Conservation (phyloP, 2,329 filamentous ascomycete genomes). For the Cephalotrichum gorgonifer region DNA sequence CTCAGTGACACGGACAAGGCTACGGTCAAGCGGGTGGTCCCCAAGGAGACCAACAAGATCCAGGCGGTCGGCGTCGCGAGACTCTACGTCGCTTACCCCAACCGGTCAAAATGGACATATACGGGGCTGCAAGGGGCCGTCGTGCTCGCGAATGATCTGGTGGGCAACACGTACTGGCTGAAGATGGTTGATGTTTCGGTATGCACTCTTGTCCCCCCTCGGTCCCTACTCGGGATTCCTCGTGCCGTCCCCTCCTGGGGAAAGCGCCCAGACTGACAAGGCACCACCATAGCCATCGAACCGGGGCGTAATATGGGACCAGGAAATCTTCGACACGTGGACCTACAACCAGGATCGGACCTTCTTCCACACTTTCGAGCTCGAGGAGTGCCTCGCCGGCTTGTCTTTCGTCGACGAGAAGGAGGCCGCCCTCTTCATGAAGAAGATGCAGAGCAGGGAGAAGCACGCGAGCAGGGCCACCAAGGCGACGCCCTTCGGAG, state of each 20-base stretch:
- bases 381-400: slow-evolving; percentile 82
- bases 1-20: slow-evolving; percentile 92
- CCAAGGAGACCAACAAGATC: slow-evolving; percentile 94
- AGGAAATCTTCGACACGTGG: slow-evolving; percentile 95
- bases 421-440: slow-evolving; percentile 91
- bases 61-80: slow-evolving; percentile 87
- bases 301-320: slow-evolving; percentile 88
- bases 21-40: slow-evolving; percentile 87
- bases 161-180: slow-evolving; percentile 93
- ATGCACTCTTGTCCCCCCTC: slow-evolving; percentile 24
- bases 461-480: slow-evolving; percentile 92
- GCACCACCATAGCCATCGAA: slow-evolving; percentile 54
- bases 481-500: slow-evolving; percentile 64
- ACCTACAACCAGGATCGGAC: slow-evolving; percentile 92
- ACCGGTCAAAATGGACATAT: slow-evolving; percentile 80
- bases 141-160: slow-evolving; percentile 85
- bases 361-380: slow-evolving; percentile 96
- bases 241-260: background rate
- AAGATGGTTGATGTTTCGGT: slow-evolving; percentile 97
- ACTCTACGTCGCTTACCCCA: slow-evolving; percentile 86
- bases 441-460: slow-evolving; percentile 93
- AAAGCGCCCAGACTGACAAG: slow-evolving; percentile 9
- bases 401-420: slow-evolving; percentile 95
- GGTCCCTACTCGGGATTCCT: background rate
- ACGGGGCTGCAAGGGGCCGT: slow-evolving; percentile 87